Percentiles rank a stretch among this genome's conserved stretches.
Conservation (phyloP, 306 rosid species). For the Trifolium subterraneum region DNA sequence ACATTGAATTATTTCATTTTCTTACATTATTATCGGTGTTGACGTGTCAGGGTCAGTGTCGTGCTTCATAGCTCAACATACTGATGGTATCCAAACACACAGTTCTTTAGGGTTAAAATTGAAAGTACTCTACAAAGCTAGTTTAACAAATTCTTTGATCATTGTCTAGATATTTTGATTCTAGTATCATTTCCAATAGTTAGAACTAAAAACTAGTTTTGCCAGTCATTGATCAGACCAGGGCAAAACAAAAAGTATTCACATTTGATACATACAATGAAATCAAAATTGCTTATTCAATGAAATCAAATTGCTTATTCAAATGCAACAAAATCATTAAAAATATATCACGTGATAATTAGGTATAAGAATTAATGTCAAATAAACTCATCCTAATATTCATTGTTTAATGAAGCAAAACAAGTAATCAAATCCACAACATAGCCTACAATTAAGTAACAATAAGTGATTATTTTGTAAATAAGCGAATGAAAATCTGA, state of each 20-base stretch:
- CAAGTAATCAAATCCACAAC: background rate
- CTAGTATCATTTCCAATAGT: constrained; percentile 16
- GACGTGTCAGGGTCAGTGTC: no score
- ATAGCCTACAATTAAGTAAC: background rate
- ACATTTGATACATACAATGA: constrained; percentile 28
- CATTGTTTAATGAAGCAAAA: constrained; percentile 1
- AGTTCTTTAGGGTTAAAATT: constrained; percentile 1
- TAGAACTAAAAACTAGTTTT: constrained; percentile 5
- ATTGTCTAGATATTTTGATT: background rate
- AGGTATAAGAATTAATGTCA: background rate
- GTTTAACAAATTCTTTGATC: background rate
- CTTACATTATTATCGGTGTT: no score
- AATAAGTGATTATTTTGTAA: background rate
- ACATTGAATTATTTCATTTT: no score
- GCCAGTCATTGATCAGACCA: constrained; percentile 1
- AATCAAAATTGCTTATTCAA: background rate
- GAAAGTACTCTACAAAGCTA: background rate
- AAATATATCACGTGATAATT: no score
- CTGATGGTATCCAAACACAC: background rate
- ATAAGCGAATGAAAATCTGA: background rate
- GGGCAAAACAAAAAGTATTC: background rate
- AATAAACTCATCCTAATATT: background rate
- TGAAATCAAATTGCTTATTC: constrained; percentile 5
- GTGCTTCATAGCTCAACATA: background rate
- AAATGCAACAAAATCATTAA: constrained; percentile 11